Evolutionary conservation across 2,329 filamentous ascomycete species (phyloP).

Genomic region (Xylariomycetidae sp.): DNA sequence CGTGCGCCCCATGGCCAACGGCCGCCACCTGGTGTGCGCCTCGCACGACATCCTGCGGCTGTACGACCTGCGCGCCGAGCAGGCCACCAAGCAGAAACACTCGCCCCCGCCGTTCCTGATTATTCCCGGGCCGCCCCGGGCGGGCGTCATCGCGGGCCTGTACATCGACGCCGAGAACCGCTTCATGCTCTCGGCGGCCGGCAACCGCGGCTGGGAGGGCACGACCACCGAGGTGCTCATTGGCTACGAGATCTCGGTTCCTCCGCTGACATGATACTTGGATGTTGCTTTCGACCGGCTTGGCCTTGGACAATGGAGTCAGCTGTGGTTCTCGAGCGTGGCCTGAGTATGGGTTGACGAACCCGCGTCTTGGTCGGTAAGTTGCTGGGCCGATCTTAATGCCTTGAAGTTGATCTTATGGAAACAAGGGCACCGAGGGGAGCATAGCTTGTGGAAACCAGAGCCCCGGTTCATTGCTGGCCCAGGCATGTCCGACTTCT

Average conservation of each 20-base stretch:
- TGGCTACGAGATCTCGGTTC: slow-evolving; percentile 78
- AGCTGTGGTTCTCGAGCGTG: too few species aligned
- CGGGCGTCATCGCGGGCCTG: slow-evolving; percentile 79
- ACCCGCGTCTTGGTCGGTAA: too few species aligned
- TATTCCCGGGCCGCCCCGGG: slow-evolving; percentile 75
- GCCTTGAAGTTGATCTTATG: too few species aligned
- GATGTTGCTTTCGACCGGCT: too few species aligned
- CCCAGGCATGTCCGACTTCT: too few species aligned
- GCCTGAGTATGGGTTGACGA: too few species aligned
- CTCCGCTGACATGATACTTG: too few species aligned
- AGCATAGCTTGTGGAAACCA: too few species aligned
- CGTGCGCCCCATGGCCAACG: slow-evolving; percentile 85
- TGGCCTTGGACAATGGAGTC: too few species aligned
- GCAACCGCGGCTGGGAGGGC: slow-evolving; percentile 93
- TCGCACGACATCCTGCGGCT: slow-evolving; percentile 89
- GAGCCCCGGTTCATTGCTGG: too few species aligned
- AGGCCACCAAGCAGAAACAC: slow-evolving; percentile 48
- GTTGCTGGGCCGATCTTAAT: too few species aligned
- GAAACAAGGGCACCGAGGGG: too few species aligned
- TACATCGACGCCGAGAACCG: slow-evolving; percentile 82
- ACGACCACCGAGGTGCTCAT: slow-evolving; percentile 82
- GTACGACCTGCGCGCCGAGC: slow-evolving; percentile 72
- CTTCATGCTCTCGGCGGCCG: slow-evolving; percentile 88
- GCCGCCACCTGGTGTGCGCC: slow-evolving; percentile 84
- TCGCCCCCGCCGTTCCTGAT: slow-evolving; percentile 92